Conservation (phyloP, 257 asterid genomes). For the Solanum gracilifrons region DNA sequence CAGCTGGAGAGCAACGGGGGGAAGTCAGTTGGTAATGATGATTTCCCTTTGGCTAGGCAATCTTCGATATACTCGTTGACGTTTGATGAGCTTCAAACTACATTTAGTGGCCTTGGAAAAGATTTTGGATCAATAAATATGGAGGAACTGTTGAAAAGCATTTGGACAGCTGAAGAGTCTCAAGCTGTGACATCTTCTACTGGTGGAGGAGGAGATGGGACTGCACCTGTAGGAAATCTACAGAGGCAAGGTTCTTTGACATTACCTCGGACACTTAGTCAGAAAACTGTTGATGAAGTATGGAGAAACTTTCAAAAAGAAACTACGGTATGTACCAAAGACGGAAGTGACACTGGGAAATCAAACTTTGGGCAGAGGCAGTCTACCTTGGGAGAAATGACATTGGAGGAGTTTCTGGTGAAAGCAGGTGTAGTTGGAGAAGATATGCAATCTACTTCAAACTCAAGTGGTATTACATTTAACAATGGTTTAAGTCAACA, state of each 20-base stretch:
- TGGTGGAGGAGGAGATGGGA: slow-evolving; percentile 27
- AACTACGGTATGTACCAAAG: slow-evolving; percentile 22
- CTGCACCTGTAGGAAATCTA: slow-evolving; percentile 36
- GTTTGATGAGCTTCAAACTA: slow-evolving; percentile 73
- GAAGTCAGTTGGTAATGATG: slow-evolving; percentile 27
- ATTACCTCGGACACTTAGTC: slow-evolving; percentile 81
- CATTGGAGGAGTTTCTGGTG: slow-evolving; percentile 68
- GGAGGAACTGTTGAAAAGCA: slow-evolving; percentile 84
- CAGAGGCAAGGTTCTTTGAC: slow-evolving; percentile 83
- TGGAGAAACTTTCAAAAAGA: slow-evolving; percentile 71
- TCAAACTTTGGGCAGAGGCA: slow-evolving; percentile 39
- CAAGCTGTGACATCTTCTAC: slow-evolving; percentile 30
- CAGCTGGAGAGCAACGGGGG: slow-evolving; percentile 42
- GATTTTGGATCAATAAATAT: slow-evolving; percentile 90
- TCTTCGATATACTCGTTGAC: slow-evolving; percentile 73
- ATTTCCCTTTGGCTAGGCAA: slow-evolving; percentile 53
- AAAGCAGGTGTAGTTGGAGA: slow-evolving; percentile 84
- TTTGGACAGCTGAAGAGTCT: slow-evolving; percentile 83
- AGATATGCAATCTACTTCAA: slow-evolving; percentile 37
- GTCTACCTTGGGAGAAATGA: slow-evolving; percentile 72
- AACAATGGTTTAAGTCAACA: slow-evolving; percentile 24
- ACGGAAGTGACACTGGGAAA: slow-evolving; percentile 23
- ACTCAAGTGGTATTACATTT: slow-evolving; percentile 18
- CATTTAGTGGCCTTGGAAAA: slow-evolving; percentile 69
- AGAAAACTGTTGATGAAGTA: slow-evolving; percentile 77